Base-by-base conservation (phyloP, 306 rosid species). In the Rubus parviflorus region DNA sequence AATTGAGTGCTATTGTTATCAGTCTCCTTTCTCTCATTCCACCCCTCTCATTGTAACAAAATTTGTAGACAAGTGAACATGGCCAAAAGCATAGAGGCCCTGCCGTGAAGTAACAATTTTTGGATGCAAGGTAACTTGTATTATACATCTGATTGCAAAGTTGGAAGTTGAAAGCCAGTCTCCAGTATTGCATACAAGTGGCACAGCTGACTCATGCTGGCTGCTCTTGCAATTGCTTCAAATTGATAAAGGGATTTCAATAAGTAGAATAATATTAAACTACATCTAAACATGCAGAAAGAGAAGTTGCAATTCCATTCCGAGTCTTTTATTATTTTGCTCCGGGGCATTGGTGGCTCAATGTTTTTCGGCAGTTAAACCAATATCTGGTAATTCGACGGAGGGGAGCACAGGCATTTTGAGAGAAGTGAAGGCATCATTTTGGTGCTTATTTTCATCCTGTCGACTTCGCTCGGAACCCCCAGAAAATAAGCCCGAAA, bases 381-480 rank as follows among this genome's bases (percentile, higher is more conserved):
- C 65, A 20, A 79, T 68, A 68, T 58, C 80, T 16, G 83, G 68
- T 2, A 85, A 69, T 49, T 87, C 89, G 61, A 84, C 2, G 2
- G 3, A 72, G 35, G 89, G 78, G n/a, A 87, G 54, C 52, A 83
- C 88, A 22, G 86, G 91, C 17, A 89, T 73, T 5, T 58, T 72
- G 48, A 90, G 51, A 22, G 88, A 43, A 20, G 85, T 63, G 78
- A 85, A 1, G 25, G 84, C 69, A 60, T 86, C 79, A 20, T 1
- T 30, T 0, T 57, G 73, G 3, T 63, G 74, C 40, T 65, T n/a
- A n/a, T n/a, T 65, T 7, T 90, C 73, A n/a, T 75, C 81, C 1
- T 77, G 56, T 52, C 80, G 82, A 64, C 54, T 80, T 16, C 0
- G 43, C 30, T 69, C 49, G 16, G 85, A 80, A 71, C 65, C 82